phyloP scores from a whole-genome alignment of 306 rosid species.

The Fragaria iinumae region DNA sequence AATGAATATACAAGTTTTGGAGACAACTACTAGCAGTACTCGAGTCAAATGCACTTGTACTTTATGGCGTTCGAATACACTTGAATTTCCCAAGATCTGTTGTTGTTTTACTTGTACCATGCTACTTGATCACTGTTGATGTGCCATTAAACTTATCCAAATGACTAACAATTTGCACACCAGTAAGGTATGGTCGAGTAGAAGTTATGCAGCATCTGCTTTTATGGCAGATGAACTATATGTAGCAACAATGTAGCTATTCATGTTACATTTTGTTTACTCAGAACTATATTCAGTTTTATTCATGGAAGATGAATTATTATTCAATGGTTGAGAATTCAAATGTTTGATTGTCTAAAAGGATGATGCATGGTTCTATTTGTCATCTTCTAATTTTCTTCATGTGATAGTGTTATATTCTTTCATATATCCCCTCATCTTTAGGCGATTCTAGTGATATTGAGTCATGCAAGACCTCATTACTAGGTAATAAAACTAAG shows the following conservation, averaged over 20 bases:
- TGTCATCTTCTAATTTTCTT: slow-evolving; percentile 15
- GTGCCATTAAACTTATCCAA: background rate
- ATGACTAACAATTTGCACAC: background rate
- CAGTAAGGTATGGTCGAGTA: background rate
- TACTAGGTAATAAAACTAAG: slow-evolving; percentile 1
- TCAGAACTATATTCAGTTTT: background rate
- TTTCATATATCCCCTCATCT: background rate
- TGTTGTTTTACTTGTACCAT: background rate
- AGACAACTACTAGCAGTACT: background rate
- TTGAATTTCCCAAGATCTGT: no score
- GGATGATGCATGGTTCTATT: slow-evolving; percentile 2
- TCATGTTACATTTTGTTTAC: background rate
- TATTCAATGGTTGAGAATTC: background rate
- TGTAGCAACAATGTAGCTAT: background rate
- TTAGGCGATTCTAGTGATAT: background rate
- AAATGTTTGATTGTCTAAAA: background rate
- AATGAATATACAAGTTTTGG: background rate
- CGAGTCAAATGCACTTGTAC: background rate
- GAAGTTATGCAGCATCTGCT: background rate
- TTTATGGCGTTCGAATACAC: background rate
- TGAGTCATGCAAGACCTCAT: background rate
- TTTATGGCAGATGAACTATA: background rate
- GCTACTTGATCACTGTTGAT: background rate
- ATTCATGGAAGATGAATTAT: background rate
- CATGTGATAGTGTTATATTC: slow-evolving; percentile 3